These are phyloP conservation scores for Moesziomyces antarcticus DNA, from an alignment of 1,284 basidiomycete genomes.

Conservation along the genomic window DNA sequence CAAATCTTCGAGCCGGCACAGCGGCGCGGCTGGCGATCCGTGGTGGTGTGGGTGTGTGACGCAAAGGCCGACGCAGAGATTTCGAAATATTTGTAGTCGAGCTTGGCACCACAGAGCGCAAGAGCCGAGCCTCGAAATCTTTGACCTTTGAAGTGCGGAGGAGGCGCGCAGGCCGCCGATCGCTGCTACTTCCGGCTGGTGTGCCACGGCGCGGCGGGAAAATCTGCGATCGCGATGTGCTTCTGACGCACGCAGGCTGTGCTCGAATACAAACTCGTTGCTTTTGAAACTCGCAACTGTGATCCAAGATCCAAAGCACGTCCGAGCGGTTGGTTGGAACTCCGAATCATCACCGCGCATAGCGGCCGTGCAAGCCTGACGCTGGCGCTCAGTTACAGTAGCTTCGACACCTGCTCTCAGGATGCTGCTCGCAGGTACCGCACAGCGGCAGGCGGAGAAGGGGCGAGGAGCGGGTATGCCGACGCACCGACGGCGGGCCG, in stretches of 20 bases:
- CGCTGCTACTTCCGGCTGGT: not conserved
- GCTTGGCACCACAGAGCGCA: not conserved
- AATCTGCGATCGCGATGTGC: not conserved
- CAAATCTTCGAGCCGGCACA: too few relatives aligned
- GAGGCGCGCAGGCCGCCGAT: too few relatives aligned
- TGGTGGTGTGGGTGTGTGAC: not conserved
- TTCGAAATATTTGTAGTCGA: not conserved
- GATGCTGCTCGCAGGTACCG: too few relatives aligned
- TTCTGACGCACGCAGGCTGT: not conserved
- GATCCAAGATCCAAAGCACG: not conserved
- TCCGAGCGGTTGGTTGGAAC: not conserved
- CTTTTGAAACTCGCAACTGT: not conserved
- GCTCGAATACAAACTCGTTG: not conserved
- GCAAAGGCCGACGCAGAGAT: slow-evolving; percentile 1
- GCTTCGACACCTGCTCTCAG: too few relatives aligned
- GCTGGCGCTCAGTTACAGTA: too few relatives aligned
- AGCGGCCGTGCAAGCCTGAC: too few relatives aligned
- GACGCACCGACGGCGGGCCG: too few relatives aligned
- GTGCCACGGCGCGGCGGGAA: not conserved
- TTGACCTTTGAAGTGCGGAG: not conserved
- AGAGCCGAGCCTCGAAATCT: not conserved
- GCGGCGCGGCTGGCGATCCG: too few relatives aligned
- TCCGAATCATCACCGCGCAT: not conserved
- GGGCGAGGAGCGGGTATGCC: too few relatives aligned
- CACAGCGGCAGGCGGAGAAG: too few relatives aligned